phyloP scores from a whole-genome alignment of 257 asterid genomes.

The Rubia yunnanensis region DNA sequence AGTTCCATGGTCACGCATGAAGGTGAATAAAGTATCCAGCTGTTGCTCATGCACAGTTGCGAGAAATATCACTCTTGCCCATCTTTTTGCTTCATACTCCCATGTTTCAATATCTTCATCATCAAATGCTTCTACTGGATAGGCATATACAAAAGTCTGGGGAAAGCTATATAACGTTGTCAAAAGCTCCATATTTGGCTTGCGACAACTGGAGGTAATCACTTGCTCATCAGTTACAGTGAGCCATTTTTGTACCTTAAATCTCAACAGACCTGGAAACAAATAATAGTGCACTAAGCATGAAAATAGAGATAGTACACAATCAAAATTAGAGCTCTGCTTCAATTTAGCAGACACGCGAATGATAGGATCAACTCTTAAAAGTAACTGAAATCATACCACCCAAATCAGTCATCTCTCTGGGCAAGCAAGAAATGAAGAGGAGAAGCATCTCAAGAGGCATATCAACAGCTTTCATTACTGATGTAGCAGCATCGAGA shows the following conservation, averaged over 20 bases:
- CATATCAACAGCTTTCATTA: conserved; percentile 50
- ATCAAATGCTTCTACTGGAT: conserved; percentile 44
- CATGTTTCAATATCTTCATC: conserved; percentile 82
- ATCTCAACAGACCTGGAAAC: conserved; percentile 58
- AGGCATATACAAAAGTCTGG: conserved; percentile 32
- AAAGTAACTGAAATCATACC: conserved; percentile 37
- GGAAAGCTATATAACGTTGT: conserved; percentile 49
- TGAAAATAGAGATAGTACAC: neutral
- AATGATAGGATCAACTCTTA: neutral
- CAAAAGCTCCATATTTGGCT: conserved; percentile 34
- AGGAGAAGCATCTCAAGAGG: conserved; percentile 64
- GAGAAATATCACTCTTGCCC: conserved; percentile 84
- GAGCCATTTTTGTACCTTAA: conserved; percentile 60
- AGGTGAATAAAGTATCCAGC: conserved; percentile 42
- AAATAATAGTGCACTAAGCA: neutral
- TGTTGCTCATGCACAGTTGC: conserved; percentile 33
- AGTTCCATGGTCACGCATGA: conserved; percentile 47
- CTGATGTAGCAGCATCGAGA: conserved; percentile 56
- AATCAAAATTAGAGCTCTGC: neutral
- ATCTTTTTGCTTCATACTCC: conserved; percentile 70
- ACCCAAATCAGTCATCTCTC: conserved; percentile 70
- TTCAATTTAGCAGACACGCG: neutral
- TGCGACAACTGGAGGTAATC: conserved; percentile 11
- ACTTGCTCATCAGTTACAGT: conserved; percentile 13
- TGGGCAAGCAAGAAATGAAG: conserved; percentile 76